A percentile compares a stretch with the other conserved stretches of the same genome.
phyloP scores from a whole-genome alignment of 768 basidiomycete species.

The Cytidiella melzeri region DNA sequence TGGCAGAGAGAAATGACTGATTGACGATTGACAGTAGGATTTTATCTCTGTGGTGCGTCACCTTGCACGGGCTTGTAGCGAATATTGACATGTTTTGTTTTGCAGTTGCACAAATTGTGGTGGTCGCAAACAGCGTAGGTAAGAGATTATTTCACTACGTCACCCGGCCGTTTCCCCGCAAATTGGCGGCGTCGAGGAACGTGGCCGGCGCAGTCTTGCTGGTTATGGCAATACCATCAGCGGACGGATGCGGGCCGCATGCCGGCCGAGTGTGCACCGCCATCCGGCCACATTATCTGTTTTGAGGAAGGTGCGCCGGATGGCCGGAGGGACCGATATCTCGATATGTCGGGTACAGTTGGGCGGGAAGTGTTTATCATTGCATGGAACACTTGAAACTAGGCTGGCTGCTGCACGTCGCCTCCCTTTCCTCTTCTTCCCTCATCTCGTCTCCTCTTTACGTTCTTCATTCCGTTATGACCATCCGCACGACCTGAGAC shows the following conservation, averaged over 20 bases:
- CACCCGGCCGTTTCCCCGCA: constrained; percentile 4
- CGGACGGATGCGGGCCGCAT: background rate
- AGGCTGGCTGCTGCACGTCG: background rate
- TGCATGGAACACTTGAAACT: background rate
- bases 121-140: constrained; percentile 6
- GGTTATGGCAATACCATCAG: background rate
- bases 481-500: constrained; percentile 15
- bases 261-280: background rate
- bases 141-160: constrained; percentile 11
- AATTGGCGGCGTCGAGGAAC: constrained; percentile 17
- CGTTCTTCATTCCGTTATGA: constrained; percentile 8
- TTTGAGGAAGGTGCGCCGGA: background rate
- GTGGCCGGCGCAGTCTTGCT: constrained; percentile 19
- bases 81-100: background rate
- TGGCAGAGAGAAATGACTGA: too few relatives aligned
- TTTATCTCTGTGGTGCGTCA: background rate
- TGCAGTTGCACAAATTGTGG: background rate
- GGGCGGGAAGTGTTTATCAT: background rate
- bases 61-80: background rate
- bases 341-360: background rate
- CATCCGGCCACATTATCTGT: background rate
- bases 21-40: too few relatives aligned
- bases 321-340: background rate
- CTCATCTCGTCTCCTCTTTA: background rate
- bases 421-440: constrained; percentile 5